Conservation (phyloP, 1,284 basidiomycete species). For the Farysia itapuensis region DNA sequence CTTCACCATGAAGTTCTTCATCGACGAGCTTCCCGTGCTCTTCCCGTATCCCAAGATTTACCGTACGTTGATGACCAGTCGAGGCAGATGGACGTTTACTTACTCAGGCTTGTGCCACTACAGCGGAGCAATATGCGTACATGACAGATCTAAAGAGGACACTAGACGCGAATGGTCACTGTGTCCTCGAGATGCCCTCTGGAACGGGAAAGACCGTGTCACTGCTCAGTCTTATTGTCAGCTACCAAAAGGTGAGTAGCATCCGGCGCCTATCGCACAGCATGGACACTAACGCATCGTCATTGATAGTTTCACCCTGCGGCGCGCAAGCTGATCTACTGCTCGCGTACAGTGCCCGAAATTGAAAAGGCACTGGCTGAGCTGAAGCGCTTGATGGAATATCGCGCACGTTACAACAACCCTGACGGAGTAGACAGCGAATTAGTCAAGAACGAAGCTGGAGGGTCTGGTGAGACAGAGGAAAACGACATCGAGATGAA, state of each 20-base stretch:
- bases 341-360: slow-evolving; percentile 99
- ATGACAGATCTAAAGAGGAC: slow-evolving; percentile 98
- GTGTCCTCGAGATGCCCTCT: slow-evolving; percentile 98
- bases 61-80: slow-evolving; percentile 25
- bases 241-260: slow-evolving; percentile 83
- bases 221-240: slow-evolving; percentile 90
- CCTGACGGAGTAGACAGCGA: slow-evolving; percentile 65
- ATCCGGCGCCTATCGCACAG: too few relatives aligned
- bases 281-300: too few relatives aligned
- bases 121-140: slow-evolving; percentile 91
- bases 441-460: slow-evolving; percentile 67
- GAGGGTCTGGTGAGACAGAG: slow-evolving; percentile 14
- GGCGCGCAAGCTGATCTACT: slow-evolving; percentile 93
- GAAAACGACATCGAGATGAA: slow-evolving; percentile 30
- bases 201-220: slow-evolving; percentile 99
- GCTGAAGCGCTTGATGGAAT: slow-evolving; percentile 90
- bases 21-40: slow-evolving; percentile 74
- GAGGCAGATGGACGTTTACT: too few relatives aligned
- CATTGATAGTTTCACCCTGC: slow-evolving; percentile 83
- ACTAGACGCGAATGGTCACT: slow-evolving; percentile 88
- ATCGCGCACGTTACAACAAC: slow-evolving; percentile 66
- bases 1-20: slow-evolving; percentile 82
- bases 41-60: slow-evolving; percentile 62
- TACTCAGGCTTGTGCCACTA: too few relatives aligned
- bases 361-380: slow-evolving; percentile 98